A percentile compares a stretch with the other conserved stretches of the same genome.
phyloP scores from a whole-genome alignment of 192 early-diverging fungal species.

The Mortierella alpina region DNA sequence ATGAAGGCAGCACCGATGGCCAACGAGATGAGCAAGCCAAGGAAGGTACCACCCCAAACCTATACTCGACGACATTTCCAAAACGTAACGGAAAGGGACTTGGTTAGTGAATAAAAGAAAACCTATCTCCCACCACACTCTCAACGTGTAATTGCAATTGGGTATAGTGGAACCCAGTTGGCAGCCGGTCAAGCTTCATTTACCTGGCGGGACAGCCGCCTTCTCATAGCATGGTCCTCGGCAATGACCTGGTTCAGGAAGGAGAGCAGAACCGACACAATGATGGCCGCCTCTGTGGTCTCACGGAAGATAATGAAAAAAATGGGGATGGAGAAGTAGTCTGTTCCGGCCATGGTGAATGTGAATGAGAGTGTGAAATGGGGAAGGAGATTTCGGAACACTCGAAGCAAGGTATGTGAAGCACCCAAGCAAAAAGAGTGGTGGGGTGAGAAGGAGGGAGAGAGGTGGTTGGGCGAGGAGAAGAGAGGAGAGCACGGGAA shows the following conservation, averaged over 20 bases:
- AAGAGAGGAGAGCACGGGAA: not conserved
- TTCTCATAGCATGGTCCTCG: constrained; percentile 17
- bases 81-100: no score
- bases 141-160: not conserved
- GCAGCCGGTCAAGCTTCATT: not conserved
- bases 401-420: not conserved
- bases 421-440: not conserved
- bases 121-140: not conserved
- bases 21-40: constrained; percentile 74
- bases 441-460: no score
- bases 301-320: constrained; percentile 85
- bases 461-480: not conserved
- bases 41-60: constrained; percentile 77
- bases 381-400: not conserved
- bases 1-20: constrained; percentile 82
- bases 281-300: constrained; percentile 86
- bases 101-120: not conserved
- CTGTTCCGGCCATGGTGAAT: constrained; percentile 4
- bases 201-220: constrained; percentile 39
- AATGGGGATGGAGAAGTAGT: constrained; percentile 60
- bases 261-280: constrained; percentile 84
- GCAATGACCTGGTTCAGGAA: constrained; percentile 58
- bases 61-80: constrained; percentile 61
- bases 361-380: not conserved
- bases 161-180: not conserved